Percentiles rank a stretch among this genome's conserved stretches.
Conservation (phyloP, 768 basidiomycete genomes). For the Pisolithus tinctorius region DNA sequence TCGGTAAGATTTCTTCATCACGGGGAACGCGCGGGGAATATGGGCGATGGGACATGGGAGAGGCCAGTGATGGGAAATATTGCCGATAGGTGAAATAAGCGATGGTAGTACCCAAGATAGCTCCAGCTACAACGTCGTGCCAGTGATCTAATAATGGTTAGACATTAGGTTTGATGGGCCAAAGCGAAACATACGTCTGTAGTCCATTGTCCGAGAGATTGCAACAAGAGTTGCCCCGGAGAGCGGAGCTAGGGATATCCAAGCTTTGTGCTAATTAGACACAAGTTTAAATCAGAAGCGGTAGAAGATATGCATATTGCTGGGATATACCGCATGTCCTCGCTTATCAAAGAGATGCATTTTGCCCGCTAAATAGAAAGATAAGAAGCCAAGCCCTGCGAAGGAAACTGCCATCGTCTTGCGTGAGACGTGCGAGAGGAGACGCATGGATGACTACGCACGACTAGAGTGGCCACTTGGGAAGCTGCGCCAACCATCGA, state of each 20-base stretch:
- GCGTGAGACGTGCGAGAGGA: neutral
- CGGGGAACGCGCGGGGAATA: conserved; percentile 59
- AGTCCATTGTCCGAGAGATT: conserved; percentile 88
- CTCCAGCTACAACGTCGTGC: conserved; percentile 84
- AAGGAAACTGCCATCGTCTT: conserved; percentile 62
- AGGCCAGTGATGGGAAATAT: conserved; percentile 72
- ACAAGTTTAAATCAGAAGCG: conserved; percentile 1
- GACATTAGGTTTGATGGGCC: conserved; percentile 2
- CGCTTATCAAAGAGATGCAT: conserved; percentile 81
- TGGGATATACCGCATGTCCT: conserved; percentile 55
- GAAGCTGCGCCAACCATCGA: conserved; percentile 90
- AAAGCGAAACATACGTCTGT: conserved; percentile 50
- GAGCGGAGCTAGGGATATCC: conserved; percentile 76
- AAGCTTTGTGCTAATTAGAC: conserved; percentile 57
- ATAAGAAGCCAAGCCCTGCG: conserved; percentile 84
- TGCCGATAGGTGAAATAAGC: conserved; percentile 77
- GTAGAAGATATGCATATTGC: neutral
- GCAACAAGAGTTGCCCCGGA: conserved; percentile 73
- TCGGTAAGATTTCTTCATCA: conserved; percentile 39
- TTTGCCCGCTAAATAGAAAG: conserved; percentile 88
- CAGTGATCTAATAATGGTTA: conserved; percentile 61
- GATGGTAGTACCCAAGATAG: conserved; percentile 62
- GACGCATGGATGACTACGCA: conserved; percentile 30
- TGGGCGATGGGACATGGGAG: conserved; percentile 59
- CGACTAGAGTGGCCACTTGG: conserved; percentile 87